Base-by-base conservation (phyloP, 2,329 filamentous ascomycete genomes). In the Exophiala xenobiotica region DNA sequence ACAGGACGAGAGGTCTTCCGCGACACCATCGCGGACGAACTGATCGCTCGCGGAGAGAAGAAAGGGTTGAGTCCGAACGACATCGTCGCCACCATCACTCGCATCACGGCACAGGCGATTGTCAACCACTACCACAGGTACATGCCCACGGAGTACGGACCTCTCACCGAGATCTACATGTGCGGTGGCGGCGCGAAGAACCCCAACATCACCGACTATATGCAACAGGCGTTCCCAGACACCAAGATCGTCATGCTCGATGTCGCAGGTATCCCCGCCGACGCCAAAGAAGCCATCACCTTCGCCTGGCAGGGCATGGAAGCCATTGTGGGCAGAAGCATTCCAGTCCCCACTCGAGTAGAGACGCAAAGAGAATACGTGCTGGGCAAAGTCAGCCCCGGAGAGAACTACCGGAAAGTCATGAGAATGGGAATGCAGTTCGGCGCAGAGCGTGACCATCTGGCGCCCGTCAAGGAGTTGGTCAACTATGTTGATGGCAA, bases 221-320 rank as follows among this genome's bases (percentile, higher is more conserved):
- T 84, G 54, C 75, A 78, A 62, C 60, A 64, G 46, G 65, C 70
- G 53, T 78, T 74, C 58, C 79, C 74, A 12, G 67, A 70, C 27
- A 74, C 74, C 2, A 70, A 68, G 31, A 78, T 83, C 37, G 67
- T 73, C 45, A 78, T 79, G 72, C 68, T 83, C 5, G 78, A 83
- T 56, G 78, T 78, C 42, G 78, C 78, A 2, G 80, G 80, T 3
- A 74, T 84, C 41, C 77, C 78, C 0, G 76, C 68, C 1, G 76
- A 74, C 26, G 80, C 80, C 2, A 83, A 83, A 63, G 80, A 84
- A 62, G 78, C 79, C 4, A 71, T 81, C 45, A 79, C 75, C 1
- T 82, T 83, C 61, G 79, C 81, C 3, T 81, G 78, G 74, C 78
- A 82, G 64, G 80, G 75, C 2, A 78, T 84, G 74, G 79, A 83